A percentile compares a stretch with the other conserved stretches of the same genome.
Evolutionary conservation across 805 yeast genomes (phyloP).

Genomic region (Metschnikowia hibisci): DNA sequence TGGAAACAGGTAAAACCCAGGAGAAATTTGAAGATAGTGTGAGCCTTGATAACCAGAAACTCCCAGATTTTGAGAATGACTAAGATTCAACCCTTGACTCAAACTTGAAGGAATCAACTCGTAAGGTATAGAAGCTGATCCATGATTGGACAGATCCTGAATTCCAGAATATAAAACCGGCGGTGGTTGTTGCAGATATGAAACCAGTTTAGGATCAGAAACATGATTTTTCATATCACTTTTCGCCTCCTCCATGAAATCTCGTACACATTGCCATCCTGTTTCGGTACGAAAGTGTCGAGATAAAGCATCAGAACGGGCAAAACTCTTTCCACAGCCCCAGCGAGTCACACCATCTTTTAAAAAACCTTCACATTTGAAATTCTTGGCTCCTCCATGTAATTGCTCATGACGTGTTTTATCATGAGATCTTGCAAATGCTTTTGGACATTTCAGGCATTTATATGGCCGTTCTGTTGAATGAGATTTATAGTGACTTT

Average conservation of each 20-base stretch:
- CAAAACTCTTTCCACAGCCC: slow-evolving; percentile 76
- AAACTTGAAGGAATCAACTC: too few species aligned
- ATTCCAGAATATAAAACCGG: too few species aligned
- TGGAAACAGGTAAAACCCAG: neutral
- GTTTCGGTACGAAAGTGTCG: slow-evolving; percentile 75
- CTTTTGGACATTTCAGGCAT: slow-evolving; percentile 60
- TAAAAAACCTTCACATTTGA: slow-evolving; percentile 60
- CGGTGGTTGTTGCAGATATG: too few species aligned
- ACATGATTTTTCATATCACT: slow-evolving; percentile 2
- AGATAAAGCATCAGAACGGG: slow-evolving; percentile 73
- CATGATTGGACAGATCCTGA: too few species aligned
- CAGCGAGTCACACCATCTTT: slow-evolving; percentile 56
- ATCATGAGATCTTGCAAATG: slow-evolving; percentile 76
- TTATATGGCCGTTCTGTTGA: slow-evolving; percentile 67
- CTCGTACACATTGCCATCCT: slow-evolving; percentile 65
- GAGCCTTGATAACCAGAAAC: neutral
- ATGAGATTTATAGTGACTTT: slow-evolving; percentile 49
- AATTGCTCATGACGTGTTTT: slow-evolving; percentile 69
- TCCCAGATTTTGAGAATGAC: neutral
- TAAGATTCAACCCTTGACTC: too few species aligned
- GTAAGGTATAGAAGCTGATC: too few species aligned
- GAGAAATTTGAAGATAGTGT: neutral
- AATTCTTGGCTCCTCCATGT: slow-evolving; percentile 71
- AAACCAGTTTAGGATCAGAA: too few species aligned
- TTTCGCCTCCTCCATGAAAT: slow-evolving; percentile 59